phyloP scores from a whole-genome alignment of 768 basidiomycete species.

The Boletus patriciae region DNA sequence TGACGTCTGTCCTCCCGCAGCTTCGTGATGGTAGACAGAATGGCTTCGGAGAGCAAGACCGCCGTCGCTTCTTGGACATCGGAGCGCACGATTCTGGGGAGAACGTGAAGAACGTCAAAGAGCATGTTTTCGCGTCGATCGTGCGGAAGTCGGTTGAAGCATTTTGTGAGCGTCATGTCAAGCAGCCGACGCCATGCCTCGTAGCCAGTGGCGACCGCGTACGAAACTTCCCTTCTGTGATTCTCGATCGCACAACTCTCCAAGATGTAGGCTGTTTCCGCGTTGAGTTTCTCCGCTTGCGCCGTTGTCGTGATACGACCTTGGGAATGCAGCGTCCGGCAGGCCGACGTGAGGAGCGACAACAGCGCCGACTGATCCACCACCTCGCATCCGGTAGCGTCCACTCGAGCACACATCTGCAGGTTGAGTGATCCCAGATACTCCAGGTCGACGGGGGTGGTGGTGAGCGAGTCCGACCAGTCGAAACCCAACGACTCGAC shows the following conservation, averaged over 20 bases:
- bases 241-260: conserved; percentile 88
- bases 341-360: conserved; percentile 62
- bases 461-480: conserved; percentile 76
- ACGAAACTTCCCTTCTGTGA: conserved; percentile 75
- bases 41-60: conserved; percentile 79
- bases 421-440: conserved; percentile 68
- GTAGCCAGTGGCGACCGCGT: conserved; percentile 68
- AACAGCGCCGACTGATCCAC: conserved; percentile 74
- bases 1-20: conserved; percentile 80
- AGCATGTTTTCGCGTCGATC: conserved; percentile 86
- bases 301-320: conserved; percentile 61
- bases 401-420: conserved; percentile 63
- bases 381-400: conserved; percentile 75
- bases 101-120: conserved; percentile 83
- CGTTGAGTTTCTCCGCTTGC: conserved; percentile 63
- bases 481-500: conserved; percentile 84
- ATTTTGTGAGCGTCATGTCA: conserved; percentile 83
- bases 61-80: conserved; percentile 71
- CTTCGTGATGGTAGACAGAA: conserved; percentile 82
- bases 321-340: conserved; percentile 62
- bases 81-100: conserved; percentile 68
- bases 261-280: conserved; percentile 74
- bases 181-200: conserved; percentile 84
- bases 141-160: conserved; percentile 78
- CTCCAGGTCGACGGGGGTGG: conserved; percentile 57